Percentiles rank a stretch among this genome's conserved stretches.
Conservation (phyloP, 345 rosid species). For the Hibiscus syriacus region DNA sequence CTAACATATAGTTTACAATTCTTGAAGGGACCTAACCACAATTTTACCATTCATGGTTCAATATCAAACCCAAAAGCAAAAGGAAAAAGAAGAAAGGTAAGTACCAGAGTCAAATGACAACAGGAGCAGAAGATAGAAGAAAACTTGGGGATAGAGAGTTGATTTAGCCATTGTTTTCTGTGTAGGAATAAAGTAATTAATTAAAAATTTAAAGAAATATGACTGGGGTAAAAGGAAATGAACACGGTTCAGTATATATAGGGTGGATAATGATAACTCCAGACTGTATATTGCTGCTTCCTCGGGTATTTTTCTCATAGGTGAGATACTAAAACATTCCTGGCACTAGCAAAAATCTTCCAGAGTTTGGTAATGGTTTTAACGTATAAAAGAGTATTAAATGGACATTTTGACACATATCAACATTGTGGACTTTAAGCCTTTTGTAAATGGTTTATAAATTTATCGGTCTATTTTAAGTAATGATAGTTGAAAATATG, state of each 20-base stretch:
- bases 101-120: neutral
- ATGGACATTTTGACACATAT: neutral
- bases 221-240: neutral
- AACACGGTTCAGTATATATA: neutral
- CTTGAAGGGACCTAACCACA: too few relatives aligned
- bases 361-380: neutral
- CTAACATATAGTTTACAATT: too few relatives aligned
- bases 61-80: neutral
- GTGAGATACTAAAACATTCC: neutral
- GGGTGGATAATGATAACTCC: neutral
- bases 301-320: neutral
- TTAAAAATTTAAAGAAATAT: neutral
- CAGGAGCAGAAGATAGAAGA: neutral
- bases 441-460: neutral
- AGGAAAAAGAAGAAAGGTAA: neutral
- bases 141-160: neutral
- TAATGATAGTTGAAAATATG: neutral
- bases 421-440: neutral
- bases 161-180: conserved; percentile 3
- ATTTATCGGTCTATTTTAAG: neutral
- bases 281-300: neutral
- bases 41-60: neutral
- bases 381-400: neutral
- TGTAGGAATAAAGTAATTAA: neutral
- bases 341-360: neutral